Conservation (phyloP, 371 early-diverging fungal species). For the Mortierella sp. region DNA sequence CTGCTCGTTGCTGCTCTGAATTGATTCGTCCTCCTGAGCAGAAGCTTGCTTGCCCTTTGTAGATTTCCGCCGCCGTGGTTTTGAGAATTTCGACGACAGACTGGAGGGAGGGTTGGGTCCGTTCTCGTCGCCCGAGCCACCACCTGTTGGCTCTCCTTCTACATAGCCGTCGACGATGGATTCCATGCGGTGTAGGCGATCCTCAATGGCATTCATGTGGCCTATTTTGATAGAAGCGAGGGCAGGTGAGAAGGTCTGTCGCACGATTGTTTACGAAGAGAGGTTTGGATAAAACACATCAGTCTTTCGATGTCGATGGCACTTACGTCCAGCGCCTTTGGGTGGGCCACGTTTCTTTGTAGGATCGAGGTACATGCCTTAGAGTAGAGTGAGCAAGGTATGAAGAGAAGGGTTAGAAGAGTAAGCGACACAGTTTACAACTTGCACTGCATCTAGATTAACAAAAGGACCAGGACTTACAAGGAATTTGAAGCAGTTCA, state of each 20-base stretch:
- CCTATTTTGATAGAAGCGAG: constrained; percentile 48
- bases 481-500: constrained; percentile 33
- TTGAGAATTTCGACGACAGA: constrained; percentile 8
- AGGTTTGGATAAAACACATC: not conserved
- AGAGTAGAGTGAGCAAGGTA: not conserved
- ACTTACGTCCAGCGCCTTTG: constrained; percentile 45
- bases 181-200: constrained; percentile 70
- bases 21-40: not conserved
- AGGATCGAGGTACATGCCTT: constrained; percentile 38
- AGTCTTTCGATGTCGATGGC: not conserved
- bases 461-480: constrained; percentile 9
- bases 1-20: not conserved
- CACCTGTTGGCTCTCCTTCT: constrained; percentile 20
- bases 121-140: constrained; percentile 48
- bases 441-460: too few species aligned
- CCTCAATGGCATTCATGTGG: constrained; percentile 77
- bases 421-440: not conserved
- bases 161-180: constrained; percentile 55
- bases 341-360: constrained; percentile 44
- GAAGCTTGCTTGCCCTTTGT: constrained; percentile 5
- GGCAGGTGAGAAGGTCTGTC: not conserved
- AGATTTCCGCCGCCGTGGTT: constrained; percentile 39
- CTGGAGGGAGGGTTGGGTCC: not conserved
- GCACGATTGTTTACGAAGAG: not conserved
- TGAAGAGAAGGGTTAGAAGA: not conserved